Conservation (phyloP, 73 alveolate species). For the Urostyla sp. region DNA sequence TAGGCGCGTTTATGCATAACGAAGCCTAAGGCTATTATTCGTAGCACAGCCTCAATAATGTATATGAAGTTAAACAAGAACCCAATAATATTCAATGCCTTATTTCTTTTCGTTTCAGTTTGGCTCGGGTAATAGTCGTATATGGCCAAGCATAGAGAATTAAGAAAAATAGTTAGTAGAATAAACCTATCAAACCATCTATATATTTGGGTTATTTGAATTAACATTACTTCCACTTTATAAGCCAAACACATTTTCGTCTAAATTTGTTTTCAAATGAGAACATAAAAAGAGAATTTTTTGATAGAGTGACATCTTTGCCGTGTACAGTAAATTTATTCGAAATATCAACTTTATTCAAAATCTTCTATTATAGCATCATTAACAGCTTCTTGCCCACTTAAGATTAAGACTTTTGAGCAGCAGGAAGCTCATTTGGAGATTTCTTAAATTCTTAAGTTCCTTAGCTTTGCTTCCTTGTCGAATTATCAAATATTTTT, state of each 20-base stretch:
- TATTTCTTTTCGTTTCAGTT: no score
- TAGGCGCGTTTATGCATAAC: constrained; percentile 56
- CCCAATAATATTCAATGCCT: constrained; percentile 46
- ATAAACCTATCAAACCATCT: constrained; percentile 62
- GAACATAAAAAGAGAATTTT: constrained; percentile 26
- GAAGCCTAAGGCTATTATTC: constrained; percentile 74
- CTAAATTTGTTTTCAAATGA: constrained; percentile 7
- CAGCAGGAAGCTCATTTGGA: no score
- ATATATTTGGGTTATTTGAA: neutral
- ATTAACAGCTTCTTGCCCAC: no score
- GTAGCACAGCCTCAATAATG: constrained; percentile 67
- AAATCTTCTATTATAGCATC: no score
- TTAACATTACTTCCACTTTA: constrained; percentile 47
- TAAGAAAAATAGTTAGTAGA: constrained; percentile 15
- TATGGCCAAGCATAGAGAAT: constrained; percentile 37
- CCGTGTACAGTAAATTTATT: constrained; percentile 35
- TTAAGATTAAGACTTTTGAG: no score
- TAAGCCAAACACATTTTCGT: constrained; percentile 40
- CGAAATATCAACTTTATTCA: no score
- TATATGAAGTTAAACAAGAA: constrained; percentile 63
- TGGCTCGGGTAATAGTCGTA: constrained; percentile 51
- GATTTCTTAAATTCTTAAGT: no score
- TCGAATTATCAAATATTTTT: no score
- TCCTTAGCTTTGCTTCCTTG: no score
- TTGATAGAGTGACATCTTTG: neutral